Evolutionary conservation across 352 stramenopile genomes (phyloP).

Genomic region (Thalassiosira pacifica): DNA sequence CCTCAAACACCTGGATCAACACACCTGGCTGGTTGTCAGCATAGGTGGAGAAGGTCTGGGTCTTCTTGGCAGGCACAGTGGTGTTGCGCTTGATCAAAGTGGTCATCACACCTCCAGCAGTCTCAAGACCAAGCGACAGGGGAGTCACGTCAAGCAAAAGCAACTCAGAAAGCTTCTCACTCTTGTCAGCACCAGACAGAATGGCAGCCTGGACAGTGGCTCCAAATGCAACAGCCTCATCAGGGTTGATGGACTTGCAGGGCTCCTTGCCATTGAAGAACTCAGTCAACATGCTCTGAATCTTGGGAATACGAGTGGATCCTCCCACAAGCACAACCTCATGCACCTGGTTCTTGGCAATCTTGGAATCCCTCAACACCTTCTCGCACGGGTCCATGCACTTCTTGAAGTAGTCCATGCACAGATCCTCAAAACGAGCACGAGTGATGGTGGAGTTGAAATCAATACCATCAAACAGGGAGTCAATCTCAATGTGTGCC

Average conservation of each 20-base stretch:
- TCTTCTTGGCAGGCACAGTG: constrained; percentile 98
- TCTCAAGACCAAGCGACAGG: constrained; percentile 98
- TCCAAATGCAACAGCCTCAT: constrained; percentile 98
- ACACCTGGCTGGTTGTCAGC: constrained; percentile 97
- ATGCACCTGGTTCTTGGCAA: constrained; percentile 97
- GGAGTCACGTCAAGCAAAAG: constrained; percentile 98
- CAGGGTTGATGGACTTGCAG: constrained; percentile 90
- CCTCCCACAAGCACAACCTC: constrained; percentile 99
- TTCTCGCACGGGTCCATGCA: constrained; percentile 99
- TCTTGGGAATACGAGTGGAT: constrained; percentile 98
- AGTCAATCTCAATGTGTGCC: constrained; percentile 96
- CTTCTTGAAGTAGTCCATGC: no score
- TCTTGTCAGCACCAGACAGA: constrained; percentile 91
- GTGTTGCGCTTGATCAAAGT: constrained; percentile 99
- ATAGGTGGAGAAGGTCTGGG: constrained; percentile 98
- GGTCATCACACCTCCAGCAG: constrained; percentile 98
- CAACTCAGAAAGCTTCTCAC: constrained; percentile 95
- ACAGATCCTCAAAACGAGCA: constrained; percentile 98
- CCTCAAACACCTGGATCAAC: constrained; percentile 97
- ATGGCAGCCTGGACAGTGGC: constrained; percentile 97
- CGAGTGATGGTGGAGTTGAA: constrained; percentile 95
- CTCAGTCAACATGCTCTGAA: constrained; percentile 97
- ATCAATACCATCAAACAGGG: constrained; percentile 95
- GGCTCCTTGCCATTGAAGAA: constrained; percentile 96
- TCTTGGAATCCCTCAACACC: constrained; percentile 94